Evolutionary conservation across 2,329 filamentous ascomycete genomes (phyloP).

Genomic region (Nigrospora sphaerica): DNA sequence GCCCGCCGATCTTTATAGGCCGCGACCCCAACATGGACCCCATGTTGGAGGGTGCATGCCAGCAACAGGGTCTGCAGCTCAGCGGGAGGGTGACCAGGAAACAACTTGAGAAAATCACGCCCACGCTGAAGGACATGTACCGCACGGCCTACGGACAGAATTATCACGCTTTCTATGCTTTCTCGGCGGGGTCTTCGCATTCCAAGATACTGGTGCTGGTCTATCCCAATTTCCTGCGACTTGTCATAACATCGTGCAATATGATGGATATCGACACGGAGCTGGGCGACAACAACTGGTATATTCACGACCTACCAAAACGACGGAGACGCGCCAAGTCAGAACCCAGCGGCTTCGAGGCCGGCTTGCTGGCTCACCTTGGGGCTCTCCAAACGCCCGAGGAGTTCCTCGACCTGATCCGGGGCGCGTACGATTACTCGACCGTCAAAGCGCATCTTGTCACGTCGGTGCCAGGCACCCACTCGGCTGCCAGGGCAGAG

Average conservation of each 20-base stretch:
- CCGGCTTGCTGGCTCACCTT: conserved; percentile 10
- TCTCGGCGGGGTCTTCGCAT: conserved; percentile 11
- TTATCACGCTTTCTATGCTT: conserved; percentile 14
- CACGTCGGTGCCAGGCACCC: conserved; percentile 13
- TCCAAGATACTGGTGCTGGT: conserved; percentile 15
- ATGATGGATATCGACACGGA: conserved; percentile 17
- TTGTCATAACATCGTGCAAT: conserved; percentile 18
- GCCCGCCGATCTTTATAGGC: conserved; percentile 1
- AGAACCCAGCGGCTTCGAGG: conserved; percentile 8
- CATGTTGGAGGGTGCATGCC: not conserved
- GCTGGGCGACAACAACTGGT: conserved; percentile 17
- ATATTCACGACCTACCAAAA: conserved; percentile 17
- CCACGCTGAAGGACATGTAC: conserved; percentile 7
- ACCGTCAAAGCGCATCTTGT: conserved; percentile 13
- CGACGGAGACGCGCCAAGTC: not conserved
- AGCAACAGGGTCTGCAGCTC: conserved; percentile 2
- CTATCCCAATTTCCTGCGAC: conserved; percentile 13
- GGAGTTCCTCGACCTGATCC: conserved; percentile 11
- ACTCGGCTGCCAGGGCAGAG: conserved; percentile 10
- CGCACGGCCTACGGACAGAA: conserved; percentile 11
- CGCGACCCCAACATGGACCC: not conserved
- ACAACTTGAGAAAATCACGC: not conserved
- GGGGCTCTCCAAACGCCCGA: conserved; percentile 10
- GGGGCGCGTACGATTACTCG: conserved; percentile 14
- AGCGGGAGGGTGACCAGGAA: too few species aligned